Evolutionary conservation across 2,329 filamentous ascomycete species (phyloP), one percentile per base, ranked within the genome.

Genomic region (Fusarium incarnatum): DNA sequence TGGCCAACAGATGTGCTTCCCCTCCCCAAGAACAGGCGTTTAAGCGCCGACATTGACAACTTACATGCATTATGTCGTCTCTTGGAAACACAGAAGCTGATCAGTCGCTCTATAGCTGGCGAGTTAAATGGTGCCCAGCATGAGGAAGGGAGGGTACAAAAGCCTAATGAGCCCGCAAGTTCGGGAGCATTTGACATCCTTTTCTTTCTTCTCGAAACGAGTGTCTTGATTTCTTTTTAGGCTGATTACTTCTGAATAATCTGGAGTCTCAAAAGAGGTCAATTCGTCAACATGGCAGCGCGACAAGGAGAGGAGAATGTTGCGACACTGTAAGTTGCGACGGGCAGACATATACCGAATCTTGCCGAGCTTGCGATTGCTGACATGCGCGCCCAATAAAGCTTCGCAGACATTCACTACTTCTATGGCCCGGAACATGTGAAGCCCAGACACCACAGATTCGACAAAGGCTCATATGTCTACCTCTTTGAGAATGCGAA

Each of bases 381-480:
- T 71, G 56, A 72, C 71, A 58, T 28, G 16, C 22, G 41, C 41
- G 13, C 18, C 41, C 20, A 16, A 55, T 40, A 7, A 62, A 94
- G 92, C 75, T 94, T 93, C 75, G 91, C 88, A 68, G 92, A 95
- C 76, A 78, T 94, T 56, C 92, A 94, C 79, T 94, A 94, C 80
- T 94, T 89, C 80, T 93, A 94, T 80, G 86, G 87, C 27, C 86
- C 89, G n/a, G 89, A 90, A 4, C 84, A 85, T 8, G 83, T 86
- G 60, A 89, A 86, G 60, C 92, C 92, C 30, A 88, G 86, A n/a
- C 92, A 94, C 78, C 91, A 94, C 79, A 89, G 92, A 54, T 94
- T 95, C 79, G 90, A 93, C 79, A 92, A 92, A 78, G 87, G 89
- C 48, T 94, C 91, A 10, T 94, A 94, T 78, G 87, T 94, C 60